Evolutionary conservation across 2,329 filamentous ascomycete species (phyloP), one percentile per base, ranked within the genome.

Genomic region (Neofusicoccum ribis): DNA sequence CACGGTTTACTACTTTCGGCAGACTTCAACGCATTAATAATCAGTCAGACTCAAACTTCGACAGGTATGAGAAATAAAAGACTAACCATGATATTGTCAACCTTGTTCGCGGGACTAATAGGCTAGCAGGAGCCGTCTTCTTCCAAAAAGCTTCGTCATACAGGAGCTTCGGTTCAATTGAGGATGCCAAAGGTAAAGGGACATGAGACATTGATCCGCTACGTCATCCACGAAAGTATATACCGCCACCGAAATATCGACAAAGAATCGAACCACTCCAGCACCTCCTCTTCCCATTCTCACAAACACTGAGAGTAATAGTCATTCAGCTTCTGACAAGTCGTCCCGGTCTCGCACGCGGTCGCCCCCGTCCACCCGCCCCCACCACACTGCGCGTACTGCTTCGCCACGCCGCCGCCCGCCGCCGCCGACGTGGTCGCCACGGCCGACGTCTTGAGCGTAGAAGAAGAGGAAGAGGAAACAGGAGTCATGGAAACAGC

Each of bases 301-400:
- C 31, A 68, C 5, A 70, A 37, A 63, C 71, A 71, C 65, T 71
- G 70, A 7, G 68, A 69, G 66, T 72, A 71, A 65, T 70, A 72
- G 3, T 46, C 44, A 60, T 67, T 67, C 43, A 62, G 63, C n/a
- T 37, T 43, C 34, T 60, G 37, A 64, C 70, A 72, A 39, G 68
- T 69, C 56, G 66, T 69, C 50, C 69, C 66, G 34, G 66, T 63
- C 37, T 68, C 69, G 60, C 70, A 72, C 36, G 64, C 68, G 14
- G 66, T 72, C 31, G 62, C 60, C n/a, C 69, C 69, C 8, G 65
- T 66, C 59, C 64, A 72, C 44, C 68, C 67, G 20, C 63, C 56
- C 15, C 71, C 70, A 11, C 70, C 68, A 44, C 69, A 71, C 61
- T 72, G 69, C 2, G 67, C 54, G 14, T 36, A 44, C 9, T 17